A percentile compares a stretch with the other conserved stretches of the same genome.
Evolutionary conservation across 768 basidiomycete species (phyloP).

Genomic region (Boletus tylopilopsis): DNA sequence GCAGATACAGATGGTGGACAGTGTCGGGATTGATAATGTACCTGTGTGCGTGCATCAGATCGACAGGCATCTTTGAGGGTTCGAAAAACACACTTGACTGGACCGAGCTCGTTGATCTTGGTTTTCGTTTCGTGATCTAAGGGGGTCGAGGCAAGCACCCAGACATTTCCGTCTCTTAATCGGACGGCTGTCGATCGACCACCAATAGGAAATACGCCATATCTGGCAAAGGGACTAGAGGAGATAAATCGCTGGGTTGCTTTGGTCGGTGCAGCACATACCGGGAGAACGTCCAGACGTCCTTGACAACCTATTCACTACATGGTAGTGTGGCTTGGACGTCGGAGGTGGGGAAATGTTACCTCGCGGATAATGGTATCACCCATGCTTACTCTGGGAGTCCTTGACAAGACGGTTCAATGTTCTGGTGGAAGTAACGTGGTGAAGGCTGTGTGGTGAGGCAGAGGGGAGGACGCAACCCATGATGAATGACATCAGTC

Average conservation of each 20-base stretch:
- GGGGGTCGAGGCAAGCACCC: conserved; percentile 81
- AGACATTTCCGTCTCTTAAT: conserved; percentile 64
- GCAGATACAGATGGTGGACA: conserved; percentile 59
- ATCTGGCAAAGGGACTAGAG: conserved; percentile 62
- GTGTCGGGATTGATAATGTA: conserved; percentile 57
- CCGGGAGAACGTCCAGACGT: conserved; percentile 67
- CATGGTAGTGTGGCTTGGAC: not conserved
- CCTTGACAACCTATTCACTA: conserved; percentile 40
- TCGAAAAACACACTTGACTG: conserved; percentile 50
- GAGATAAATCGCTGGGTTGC: conserved; percentile 4
- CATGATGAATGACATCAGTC: conserved; percentile 19
- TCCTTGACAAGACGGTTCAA: conserved; percentile 4
- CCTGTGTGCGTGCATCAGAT: conserved; percentile 32
- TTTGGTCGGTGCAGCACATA: conserved; percentile 22
- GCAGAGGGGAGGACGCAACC: conserved; percentile 7
- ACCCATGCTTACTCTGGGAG: conserved; percentile 18
- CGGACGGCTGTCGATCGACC: conserved; percentile 81
- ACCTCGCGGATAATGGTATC: conserved; percentile 46
- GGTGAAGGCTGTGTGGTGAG: conserved; percentile 12
- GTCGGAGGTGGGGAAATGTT: not conserved
- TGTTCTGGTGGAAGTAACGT: conserved; percentile 17
- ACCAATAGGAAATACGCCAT: conserved; percentile 68
- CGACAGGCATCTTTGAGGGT: not conserved
- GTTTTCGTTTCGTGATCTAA: conserved; percentile 60
- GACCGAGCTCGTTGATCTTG: conserved; percentile 60